Percentiles rank a stretch among this genome's conserved stretches.
Conservation (phyloP, 139 green algal genomes). For the Haematococcus lacustris region DNA sequence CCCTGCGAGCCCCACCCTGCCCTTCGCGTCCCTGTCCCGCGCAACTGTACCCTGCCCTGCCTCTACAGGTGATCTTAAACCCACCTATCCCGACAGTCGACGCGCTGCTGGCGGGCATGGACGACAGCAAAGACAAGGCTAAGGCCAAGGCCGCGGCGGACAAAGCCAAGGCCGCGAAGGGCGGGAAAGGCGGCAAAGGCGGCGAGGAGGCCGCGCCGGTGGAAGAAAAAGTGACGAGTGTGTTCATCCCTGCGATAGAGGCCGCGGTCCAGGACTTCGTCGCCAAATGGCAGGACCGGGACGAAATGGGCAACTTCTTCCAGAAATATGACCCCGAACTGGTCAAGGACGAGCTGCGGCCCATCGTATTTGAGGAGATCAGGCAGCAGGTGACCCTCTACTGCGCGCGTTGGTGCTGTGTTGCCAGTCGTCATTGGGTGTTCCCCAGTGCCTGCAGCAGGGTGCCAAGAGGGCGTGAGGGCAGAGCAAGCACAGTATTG, state of each 20-base stretch:
- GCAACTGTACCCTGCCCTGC: too few species aligned
- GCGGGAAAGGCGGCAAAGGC: slow-evolving; percentile 33
- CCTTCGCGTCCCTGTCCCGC: too few species aligned
- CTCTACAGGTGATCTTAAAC: slow-evolving; percentile 59
- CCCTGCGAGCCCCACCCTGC: too few species aligned
- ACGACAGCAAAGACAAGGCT: slow-evolving; percentile 27
- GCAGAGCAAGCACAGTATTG: too few species aligned
- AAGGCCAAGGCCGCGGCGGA: slow-evolving; percentile 28
- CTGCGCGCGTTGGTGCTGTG: too few species aligned
- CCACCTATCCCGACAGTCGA: slow-evolving; percentile 46
- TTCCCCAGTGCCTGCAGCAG: too few species aligned
- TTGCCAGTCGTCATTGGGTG: too few species aligned
- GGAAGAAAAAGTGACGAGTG: slow-evolving; percentile 37
- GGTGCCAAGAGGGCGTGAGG: too few species aligned
- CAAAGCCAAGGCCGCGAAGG: not conserved
- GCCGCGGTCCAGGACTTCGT: slow-evolving; percentile 62
- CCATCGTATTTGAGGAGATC: slow-evolving; percentile 87
- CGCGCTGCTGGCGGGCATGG: slow-evolving; percentile 31
- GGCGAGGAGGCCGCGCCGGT: slow-evolving; percentile 11
- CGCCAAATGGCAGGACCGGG: slow-evolving; percentile 66
- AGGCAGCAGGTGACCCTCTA: slow-evolving; percentile 55
- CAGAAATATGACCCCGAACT: slow-evolving; percentile 66
- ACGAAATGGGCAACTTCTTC: slow-evolving; percentile 60
- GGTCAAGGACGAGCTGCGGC: slow-evolving; percentile 76
- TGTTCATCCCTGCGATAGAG: slow-evolving; percentile 66